A percentile compares a stretch with the other conserved stretches of the same genome.
phyloP scores from a whole-genome alignment of 2,329 filamentous ascomycete species.

The Fusarium sp. region DNA sequence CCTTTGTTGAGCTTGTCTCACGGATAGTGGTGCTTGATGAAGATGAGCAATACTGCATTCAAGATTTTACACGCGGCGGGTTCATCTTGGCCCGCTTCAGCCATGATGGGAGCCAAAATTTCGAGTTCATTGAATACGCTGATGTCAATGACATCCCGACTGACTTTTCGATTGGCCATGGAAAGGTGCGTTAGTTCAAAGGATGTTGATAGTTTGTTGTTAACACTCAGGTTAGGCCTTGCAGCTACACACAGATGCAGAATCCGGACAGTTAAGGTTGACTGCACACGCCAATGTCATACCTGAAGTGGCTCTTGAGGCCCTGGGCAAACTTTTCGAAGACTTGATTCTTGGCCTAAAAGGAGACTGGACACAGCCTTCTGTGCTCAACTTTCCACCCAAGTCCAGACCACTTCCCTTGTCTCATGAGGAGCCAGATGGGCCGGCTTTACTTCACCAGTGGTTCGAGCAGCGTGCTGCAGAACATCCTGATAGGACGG shows the following conservation, averaged over 20 bases:
- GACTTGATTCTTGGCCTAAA: not conserved
- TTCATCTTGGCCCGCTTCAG: not conserved
- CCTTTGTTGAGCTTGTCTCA: constrained; percentile 8
- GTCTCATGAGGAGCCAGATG: not conserved
- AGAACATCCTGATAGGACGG: not conserved
- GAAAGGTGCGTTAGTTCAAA: not conserved
- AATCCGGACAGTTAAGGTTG: not conserved
- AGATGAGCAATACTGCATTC: constrained; percentile 9
- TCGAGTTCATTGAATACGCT: not conserved
- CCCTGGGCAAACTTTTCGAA: constrained; percentile 8
- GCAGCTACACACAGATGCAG: not conserved
- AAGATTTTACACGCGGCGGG: not conserved
- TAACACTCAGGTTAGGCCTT: not conserved
- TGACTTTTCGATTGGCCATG: constrained; percentile 18
- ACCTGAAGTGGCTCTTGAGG: not conserved
- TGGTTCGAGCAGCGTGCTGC: constrained; percentile 5
- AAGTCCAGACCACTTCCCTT: not conserved
- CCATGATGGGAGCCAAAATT: not conserved
- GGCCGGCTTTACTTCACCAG: not conserved
- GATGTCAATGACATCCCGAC: not conserved
- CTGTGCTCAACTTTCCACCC: constrained; percentile 24
- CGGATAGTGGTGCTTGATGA: not conserved
- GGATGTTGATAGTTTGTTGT: not conserved
- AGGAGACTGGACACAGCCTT: constrained; percentile 1
- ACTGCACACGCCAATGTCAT: not conserved